Percentiles rank a stretch among this genome's conserved stretches.
Conservation (phyloP, 1,139 yeast genomes). For the Candida mesenterica region DNA sequence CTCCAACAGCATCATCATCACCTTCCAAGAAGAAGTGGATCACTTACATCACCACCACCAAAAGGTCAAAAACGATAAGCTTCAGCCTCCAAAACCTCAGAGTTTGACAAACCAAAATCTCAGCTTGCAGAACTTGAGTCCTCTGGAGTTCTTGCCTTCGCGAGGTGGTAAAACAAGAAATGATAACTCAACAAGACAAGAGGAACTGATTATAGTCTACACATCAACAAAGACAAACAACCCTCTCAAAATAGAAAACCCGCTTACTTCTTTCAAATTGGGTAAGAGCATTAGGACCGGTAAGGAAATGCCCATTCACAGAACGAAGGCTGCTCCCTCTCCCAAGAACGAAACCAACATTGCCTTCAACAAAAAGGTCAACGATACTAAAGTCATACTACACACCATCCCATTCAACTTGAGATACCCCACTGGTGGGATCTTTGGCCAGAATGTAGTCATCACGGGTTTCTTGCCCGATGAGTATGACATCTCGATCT, state of each 20-base stretch:
- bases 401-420: slow-evolving; percentile 41
- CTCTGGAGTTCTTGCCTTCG: slow-evolving; percentile 11
- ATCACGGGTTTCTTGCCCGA: slow-evolving; percentile 56
- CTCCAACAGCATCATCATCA: slow-evolving; percentile 33
- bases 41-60: slow-evolving; percentile 13
- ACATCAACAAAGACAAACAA: slow-evolving; percentile 25
- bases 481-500: slow-evolving; percentile 56
- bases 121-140: slow-evolving; percentile 6
- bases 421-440: slow-evolving; percentile 56
- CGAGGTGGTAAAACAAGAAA: slow-evolving; percentile 7
- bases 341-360: not conserved
- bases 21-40: slow-evolving; percentile 30
- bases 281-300: slow-evolving; percentile 37
- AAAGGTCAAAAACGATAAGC: slow-evolving; percentile 5
- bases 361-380: slow-evolving; percentile 1
- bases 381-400: slow-evolving; percentile 8
- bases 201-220: slow-evolving; percentile 40
- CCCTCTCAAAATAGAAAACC: slow-evolving; percentile 22
- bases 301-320: slow-evolving; percentile 28
- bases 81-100: slow-evolving; percentile 3
- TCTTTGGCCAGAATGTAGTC: slow-evolving; percentile 63
- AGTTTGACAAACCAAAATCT: slow-evolving; percentile 4
- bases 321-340: slow-evolving; percentile 11
- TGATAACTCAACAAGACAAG: slow-evolving; percentile 11
- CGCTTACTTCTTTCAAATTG: slow-evolving; percentile 36